Conservation (phyloP, 768 basidiomycete genomes). For the Boletus sp. region DNA sequence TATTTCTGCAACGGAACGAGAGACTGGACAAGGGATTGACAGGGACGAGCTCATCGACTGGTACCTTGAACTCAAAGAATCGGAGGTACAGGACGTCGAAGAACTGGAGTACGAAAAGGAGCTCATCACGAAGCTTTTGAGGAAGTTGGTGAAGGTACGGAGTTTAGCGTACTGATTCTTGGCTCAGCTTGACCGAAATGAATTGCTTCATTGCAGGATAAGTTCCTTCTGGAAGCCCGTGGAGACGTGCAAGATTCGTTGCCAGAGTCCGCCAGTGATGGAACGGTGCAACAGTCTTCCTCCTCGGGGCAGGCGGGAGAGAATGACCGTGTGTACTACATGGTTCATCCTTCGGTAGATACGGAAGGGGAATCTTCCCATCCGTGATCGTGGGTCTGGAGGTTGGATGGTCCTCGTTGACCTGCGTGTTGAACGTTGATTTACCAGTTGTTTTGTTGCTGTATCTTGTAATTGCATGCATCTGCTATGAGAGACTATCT, state of each 20-base stretch:
- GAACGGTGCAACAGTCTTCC: conserved; percentile 45
- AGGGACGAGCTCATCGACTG: conserved; percentile 92
- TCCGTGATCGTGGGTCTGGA: conserved; percentile 10
- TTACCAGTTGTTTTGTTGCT: conserved; percentile 6
- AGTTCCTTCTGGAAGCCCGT: conserved; percentile 76
- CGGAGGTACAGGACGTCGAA: conserved; percentile 76
- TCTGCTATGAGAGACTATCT: background rate
- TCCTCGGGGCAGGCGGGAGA: conserved; percentile 50
- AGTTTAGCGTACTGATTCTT: background rate
- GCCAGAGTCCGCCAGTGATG: conserved; percentile 58
- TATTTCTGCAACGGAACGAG: conserved; percentile 70
- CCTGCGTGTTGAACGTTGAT: conserved; percentile 13
- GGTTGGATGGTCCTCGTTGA: background rate
- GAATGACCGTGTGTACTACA: conserved; percentile 73
- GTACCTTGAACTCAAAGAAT: conserved; percentile 91
- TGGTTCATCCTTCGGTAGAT: conserved; percentile 89
- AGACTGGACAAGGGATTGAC: conserved; percentile 74
- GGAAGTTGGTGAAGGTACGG: conserved; percentile 83
- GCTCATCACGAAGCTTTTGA: conserved; percentile 83
- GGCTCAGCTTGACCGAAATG: conserved; percentile 1
- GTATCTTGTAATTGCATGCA: conserved; percentile 8
- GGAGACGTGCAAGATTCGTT: conserved; percentile 83
- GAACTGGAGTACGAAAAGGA: conserved; percentile 90
- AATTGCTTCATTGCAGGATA: conserved; percentile 50
- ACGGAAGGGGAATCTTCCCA: conserved; percentile 49